Evolutionary conservation across 1,139 yeast species (phyloP).

Genomic region (Blastobotrys aristatus): DNA sequence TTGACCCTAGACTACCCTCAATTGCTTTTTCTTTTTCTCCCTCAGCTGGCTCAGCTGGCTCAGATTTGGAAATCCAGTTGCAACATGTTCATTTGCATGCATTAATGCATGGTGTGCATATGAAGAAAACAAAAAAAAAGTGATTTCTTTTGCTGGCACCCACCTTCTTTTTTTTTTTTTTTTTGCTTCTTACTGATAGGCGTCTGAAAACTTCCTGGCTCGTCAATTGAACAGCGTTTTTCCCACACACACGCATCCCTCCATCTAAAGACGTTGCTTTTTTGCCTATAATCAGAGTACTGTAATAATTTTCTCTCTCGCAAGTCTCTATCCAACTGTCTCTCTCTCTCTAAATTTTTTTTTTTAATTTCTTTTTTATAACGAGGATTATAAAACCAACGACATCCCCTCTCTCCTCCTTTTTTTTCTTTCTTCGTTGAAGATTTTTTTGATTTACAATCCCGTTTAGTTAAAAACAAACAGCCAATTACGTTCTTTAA

Average conservation of each 20-base stretch:
- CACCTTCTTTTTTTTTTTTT: too few species aligned
- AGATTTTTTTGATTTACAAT: not conserved
- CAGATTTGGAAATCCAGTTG: too few species aligned
- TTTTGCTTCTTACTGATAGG: too few species aligned
- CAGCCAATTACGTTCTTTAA: not conserved
- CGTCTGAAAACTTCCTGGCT: too few species aligned
- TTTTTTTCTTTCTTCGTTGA: constrained; percentile 6
- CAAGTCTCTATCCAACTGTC: not conserved
- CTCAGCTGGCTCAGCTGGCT: too few species aligned
- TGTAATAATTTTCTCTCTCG: too few species aligned
- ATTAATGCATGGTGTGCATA: not conserved
- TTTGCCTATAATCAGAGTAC: too few species aligned
- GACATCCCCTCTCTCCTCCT: constrained; percentile 3
- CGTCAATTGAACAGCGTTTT: too few species aligned
- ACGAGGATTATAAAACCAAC: constrained; percentile 3
- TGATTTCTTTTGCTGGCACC: too few species aligned
- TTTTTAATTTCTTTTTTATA: too few species aligned
- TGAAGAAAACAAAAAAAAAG: not conserved
- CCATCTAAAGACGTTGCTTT: too few species aligned
- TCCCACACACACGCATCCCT: too few species aligned
- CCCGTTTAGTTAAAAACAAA: not conserved
- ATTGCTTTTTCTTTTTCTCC: not conserved
- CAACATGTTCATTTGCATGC: not conserved
- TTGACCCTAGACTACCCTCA: not conserved
- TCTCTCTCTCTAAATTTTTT: not conserved